A percentile compares a stretch with the other conserved stretches of the same genome.
Evolutionary conservation across 441 rosid genomes (phyloP).

Genomic region (Brassica balearica): DNA sequence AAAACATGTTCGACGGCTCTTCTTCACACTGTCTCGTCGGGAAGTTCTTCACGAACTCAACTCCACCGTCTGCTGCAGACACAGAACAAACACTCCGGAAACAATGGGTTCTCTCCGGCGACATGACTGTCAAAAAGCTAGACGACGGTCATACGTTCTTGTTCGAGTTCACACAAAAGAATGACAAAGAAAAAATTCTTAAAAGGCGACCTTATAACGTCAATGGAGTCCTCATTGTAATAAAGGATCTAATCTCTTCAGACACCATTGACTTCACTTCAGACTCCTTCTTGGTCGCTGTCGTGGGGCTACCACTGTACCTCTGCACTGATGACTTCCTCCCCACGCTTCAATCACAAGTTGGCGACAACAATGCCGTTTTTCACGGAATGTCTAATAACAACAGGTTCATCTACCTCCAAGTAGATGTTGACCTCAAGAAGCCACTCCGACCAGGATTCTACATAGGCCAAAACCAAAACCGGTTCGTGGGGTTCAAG

Average conservation of each 20-base stretch:
- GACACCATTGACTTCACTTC: slow-evolving; percentile 24
- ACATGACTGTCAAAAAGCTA: slow-evolving; percentile 23
- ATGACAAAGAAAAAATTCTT: not conserved
- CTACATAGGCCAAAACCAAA: not conserved
- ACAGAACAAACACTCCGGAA: slow-evolving; percentile 30
- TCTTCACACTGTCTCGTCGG: slow-evolving; percentile 22
- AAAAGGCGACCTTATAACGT: not conserved
- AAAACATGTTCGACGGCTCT: slow-evolving; percentile 12
- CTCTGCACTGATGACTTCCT: not conserved
- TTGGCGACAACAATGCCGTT: not conserved
- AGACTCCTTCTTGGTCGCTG: not conserved
- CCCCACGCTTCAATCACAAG: not conserved
- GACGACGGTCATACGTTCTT: slow-evolving; percentile 4
- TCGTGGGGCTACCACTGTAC: slow-evolving; percentile 26
- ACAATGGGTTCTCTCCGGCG: slow-evolving; percentile 27
- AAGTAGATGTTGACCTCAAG: slow-evolving; percentile 21
- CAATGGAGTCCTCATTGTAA: slow-evolving; percentile 31
- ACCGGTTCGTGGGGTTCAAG: slow-evolving; percentile 22
- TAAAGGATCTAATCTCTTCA: slow-evolving; percentile 20
- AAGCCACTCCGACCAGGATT: slow-evolving; percentile 36
- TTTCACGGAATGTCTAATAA: not conserved
- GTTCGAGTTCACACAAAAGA: slow-evolving; percentile 27
- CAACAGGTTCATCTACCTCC: not conserved
- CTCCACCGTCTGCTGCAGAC: slow-evolving; percentile 11
- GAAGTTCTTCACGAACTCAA: slow-evolving; percentile 25